Evolutionary conservation across 163 green algal genomes (phyloP), one percentile per base, ranked within the genome.

Genomic region (Prototheca wickerhamii): DNA sequence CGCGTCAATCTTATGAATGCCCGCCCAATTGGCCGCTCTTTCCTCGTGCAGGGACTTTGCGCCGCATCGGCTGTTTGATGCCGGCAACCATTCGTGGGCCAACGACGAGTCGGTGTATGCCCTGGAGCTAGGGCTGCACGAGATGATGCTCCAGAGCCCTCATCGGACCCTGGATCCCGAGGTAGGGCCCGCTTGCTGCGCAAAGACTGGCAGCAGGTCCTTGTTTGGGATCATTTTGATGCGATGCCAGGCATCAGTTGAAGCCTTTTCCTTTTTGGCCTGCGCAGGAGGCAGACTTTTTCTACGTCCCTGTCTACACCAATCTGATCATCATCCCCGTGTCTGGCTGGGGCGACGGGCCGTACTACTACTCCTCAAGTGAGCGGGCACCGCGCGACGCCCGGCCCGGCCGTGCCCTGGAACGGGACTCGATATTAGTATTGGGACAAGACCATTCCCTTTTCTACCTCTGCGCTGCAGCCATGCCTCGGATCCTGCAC

Each of bases 81-180:
- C n/a, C n/a, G n/a, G n/a, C n/a, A n/a, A n/a, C n/a, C n/a, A n/a
- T n/a, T n/a, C n/a, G n/a, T n/a, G n/a, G n/a, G n/a, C n/a, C n/a
- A n/a, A n/a, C n/a, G n/a, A n/a, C n/a, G n/a, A n/a, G n/a, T n/a
- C n/a, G n/a, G n/a, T n/a, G n/a, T n/a, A n/a, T n/a, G n/a, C n/a
- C n/a, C n/a, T n/a, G n/a, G n/a, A n/a, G n/a, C n/a, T n/a, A n/a
- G n/a, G n/a, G n/a, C 50, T 86, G 28, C 81, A 89, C 52, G 82
- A 89, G 70, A 60, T 76, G 37, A 58, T 92, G 56, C 71, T 89
- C 67, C 76, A 82, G 54, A 88, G 77, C 64, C 50, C 64, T 3
- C 76, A 91, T 72, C 71, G 85, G 52, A 91, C 87, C 0, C 70
- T 90, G 8, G 76, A 94, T 58, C 80, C 82, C n/a, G 84, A 89